Evolutionary conservation across 2,329 filamentous ascomycete species (phyloP).

Genomic region (Claviceps africana): DNA sequence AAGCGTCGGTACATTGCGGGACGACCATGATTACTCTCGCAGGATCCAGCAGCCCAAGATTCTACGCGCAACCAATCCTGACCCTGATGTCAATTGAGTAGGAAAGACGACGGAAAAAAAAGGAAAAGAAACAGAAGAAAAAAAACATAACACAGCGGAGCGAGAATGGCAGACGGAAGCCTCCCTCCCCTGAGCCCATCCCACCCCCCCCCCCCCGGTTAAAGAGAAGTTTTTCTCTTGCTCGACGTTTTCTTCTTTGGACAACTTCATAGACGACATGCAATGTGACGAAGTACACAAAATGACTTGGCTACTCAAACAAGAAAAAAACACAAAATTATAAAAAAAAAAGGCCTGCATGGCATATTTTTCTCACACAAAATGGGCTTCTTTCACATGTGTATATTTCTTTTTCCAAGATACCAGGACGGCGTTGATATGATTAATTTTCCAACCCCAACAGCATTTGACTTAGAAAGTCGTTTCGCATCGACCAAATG

Average conservation of each 20-base stretch:
- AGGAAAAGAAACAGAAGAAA: neutral
- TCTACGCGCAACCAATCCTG: conserved; percentile 49
- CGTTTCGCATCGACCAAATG: neutral
- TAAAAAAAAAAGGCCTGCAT: conserved; percentile 2
- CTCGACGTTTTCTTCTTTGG: conserved; percentile 6
- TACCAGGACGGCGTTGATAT: conserved; percentile 25
- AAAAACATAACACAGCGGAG: no score
- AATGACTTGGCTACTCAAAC: conserved; percentile 12
- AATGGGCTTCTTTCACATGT: conserved; percentile 4
- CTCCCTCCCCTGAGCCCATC: no score
- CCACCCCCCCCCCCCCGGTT: no score
- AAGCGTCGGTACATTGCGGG: conserved; percentile 48
- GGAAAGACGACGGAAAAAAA: neutral
- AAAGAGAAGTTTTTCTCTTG: no score
- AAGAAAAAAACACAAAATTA: neutral
- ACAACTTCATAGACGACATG: conserved; percentile 13
- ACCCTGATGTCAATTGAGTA: conserved; percentile 23
- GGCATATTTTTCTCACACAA: neutral
- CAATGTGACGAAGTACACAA: conserved; percentile 20
- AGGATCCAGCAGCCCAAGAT: conserved; percentile 42
- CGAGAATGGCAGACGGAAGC: no score
- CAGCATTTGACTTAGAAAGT: neutral
- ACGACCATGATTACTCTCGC: conserved; percentile 53
- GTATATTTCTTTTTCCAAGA: conserved; percentile 17
- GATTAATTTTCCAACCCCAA: conserved; percentile 7